Evolutionary conservation across 495 filamentous ascomycete genomes (phyloP).

Genomic region (Talaromyces adpressus): DNA sequence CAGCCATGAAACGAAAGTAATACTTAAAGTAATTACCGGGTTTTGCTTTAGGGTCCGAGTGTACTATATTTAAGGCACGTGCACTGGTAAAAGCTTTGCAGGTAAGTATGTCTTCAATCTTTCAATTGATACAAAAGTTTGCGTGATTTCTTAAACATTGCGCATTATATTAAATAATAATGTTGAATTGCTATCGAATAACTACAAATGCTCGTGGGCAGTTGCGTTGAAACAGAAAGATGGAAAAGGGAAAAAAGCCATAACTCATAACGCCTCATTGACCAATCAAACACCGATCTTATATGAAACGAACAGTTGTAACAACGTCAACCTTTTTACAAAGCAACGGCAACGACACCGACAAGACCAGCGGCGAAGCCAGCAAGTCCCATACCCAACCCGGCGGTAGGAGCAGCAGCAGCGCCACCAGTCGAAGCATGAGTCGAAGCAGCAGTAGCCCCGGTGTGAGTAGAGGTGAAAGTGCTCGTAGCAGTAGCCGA

Average conservation of each 20-base stretch:
- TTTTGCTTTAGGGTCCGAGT: too few relatives aligned
- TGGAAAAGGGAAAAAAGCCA: not conserved
- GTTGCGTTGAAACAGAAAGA: not conserved
- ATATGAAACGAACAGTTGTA: not conserved
- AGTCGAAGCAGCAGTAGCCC: not conserved
- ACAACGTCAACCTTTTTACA: constrained; percentile 4
- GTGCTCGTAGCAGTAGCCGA: not conserved
- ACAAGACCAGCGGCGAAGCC: constrained; percentile 8
- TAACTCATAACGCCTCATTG: not conserved
- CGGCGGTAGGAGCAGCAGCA: constrained; percentile 7
- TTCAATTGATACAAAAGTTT: too few relatives aligned
- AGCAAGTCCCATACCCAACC: constrained; percentile 8
- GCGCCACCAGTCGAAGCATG: not conserved
- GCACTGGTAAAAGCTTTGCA: too few relatives aligned
- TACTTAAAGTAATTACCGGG: too few relatives aligned
- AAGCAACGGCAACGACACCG: constrained; percentile 9
- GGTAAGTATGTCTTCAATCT: too few relatives aligned
- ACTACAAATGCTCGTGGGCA: not conserved
- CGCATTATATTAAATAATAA: not conserved
- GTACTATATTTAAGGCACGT: too few relatives aligned
- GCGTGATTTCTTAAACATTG: too few relatives aligned
- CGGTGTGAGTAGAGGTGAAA: constrained; percentile 2
- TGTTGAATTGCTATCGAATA: not conserved
- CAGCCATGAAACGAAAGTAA: too few relatives aligned
- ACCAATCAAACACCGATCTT: constrained; percentile 6